These are phyloP conservation scores for Pythium aristosporum DNA, from an alignment of 352 stramenopile genomes.

Conservation along the genomic window DNA sequence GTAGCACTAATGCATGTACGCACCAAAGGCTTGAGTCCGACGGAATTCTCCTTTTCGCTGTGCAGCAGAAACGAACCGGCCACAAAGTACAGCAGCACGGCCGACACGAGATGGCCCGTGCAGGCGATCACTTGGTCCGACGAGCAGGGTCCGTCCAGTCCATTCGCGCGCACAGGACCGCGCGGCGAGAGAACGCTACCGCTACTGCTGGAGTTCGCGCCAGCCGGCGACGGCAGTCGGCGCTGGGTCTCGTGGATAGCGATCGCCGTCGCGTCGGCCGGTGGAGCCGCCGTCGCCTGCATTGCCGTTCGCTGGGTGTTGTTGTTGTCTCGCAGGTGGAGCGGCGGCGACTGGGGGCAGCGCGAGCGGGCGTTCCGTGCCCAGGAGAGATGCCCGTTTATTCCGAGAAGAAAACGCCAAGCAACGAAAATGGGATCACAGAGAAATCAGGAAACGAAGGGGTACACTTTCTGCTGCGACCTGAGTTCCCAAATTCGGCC, in stretches of 20 bases:
- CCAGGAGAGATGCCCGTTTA: background rate
- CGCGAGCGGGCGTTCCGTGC: background rate
- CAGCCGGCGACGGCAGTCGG: background rate
- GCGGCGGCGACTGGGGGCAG: slow-evolving; percentile 11
- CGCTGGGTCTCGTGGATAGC: slow-evolving; percentile 16
- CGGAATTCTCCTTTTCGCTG: slow-evolving; percentile 14
- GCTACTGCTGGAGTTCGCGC: background rate
- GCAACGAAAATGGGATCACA: slow-evolving; percentile 20
- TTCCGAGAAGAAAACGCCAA: slow-evolving; percentile 6
- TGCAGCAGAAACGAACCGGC: slow-evolving; percentile 26
- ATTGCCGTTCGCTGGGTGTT: slow-evolving; percentile 3
- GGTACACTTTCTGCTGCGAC: slow-evolving; percentile 13
- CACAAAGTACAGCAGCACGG: slow-evolving; percentile 58
- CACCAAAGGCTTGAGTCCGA: slow-evolving; percentile 21
- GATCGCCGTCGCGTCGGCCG: slow-evolving; percentile 8
- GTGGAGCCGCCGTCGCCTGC: background rate
- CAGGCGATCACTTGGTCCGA: slow-evolving; percentile 79
- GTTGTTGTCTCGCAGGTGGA: background rate
- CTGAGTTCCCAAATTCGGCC: too few species aligned
- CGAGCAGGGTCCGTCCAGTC: slow-evolving; percentile 68
- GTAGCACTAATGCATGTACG: background rate
- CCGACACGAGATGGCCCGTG: slow-evolving; percentile 62
- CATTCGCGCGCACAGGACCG: slow-evolving; percentile 56
- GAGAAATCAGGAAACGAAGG: slow-evolving; percentile 25
- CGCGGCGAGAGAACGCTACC: slow-evolving; percentile 6